Percentiles rank a stretch among this genome's conserved stretches.
These are phyloP conservation scores for Pseudophaeomoniella oleicola DNA, from an alignment of 2,329 filamentous ascomycete species.

Conservation along the genomic window DNA sequence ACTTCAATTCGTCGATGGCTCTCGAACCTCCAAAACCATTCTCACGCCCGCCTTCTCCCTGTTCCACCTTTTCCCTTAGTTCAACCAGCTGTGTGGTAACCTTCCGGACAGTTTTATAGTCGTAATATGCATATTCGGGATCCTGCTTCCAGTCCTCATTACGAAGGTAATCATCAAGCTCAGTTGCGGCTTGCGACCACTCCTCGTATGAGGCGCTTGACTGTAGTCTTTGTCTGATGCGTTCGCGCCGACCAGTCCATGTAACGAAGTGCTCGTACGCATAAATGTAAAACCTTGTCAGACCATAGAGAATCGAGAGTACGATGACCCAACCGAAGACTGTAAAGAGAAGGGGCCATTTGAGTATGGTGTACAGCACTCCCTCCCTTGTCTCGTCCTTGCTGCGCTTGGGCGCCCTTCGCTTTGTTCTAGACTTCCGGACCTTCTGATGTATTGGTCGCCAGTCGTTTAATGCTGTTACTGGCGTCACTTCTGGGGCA, in stretches of 20 bases:
- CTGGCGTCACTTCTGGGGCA: conserved; percentile 63
- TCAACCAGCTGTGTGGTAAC: conserved; percentile 59
- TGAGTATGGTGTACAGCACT: conserved; percentile 73
- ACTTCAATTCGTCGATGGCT: conserved; percentile 60
- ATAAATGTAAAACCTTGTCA: conserved; percentile 79
- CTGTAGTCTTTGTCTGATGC: conserved; percentile 55
- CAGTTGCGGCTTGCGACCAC: conserved; percentile 67
- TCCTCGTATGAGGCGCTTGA: conserved; percentile 61
- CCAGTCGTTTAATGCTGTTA: conserved; percentile 93
- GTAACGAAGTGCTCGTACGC: conserved; percentile 82
- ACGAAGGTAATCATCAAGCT: conserved; percentile 66
- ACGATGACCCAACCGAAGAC: conserved; percentile 69
- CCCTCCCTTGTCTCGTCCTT: conserved; percentile 92
- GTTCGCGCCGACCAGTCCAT: conserved; percentile 69
- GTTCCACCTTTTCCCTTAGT: conserved; percentile 24
- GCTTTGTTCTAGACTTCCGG: conserved; percentile 29
- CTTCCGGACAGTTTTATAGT: conserved; percentile 65
- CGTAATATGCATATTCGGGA: conserved; percentile 62
- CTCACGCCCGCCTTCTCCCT: conserved; percentile 17
- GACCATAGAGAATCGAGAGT: conserved; percentile 58
- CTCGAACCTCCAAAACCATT: conserved; percentile 10
- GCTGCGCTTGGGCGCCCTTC: conserved; percentile 35
- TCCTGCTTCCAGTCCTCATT: conserved; percentile 40
- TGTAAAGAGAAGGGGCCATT: conserved; percentile 77
- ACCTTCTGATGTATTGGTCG: conserved; percentile 68